These are phyloP conservation scores for Ammopiptanthus mongolicus DNA, from an alignment of 306 rosid species.

Conservation along the genomic window DNA sequence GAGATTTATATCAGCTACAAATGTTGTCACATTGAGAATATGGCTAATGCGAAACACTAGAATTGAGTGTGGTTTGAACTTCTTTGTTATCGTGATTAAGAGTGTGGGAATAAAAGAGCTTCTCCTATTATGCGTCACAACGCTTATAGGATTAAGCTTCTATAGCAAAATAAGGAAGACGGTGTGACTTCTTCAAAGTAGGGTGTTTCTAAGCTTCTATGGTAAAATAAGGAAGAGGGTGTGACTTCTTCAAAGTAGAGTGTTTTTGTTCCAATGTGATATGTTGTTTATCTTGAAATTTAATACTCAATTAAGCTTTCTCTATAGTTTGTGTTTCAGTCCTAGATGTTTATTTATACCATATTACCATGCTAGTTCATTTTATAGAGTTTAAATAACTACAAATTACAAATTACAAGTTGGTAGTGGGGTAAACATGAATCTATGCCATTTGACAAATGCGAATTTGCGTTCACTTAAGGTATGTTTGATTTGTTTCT, in stretches of 20 bases:
- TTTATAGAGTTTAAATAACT: background rate
- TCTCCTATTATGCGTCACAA: background rate
- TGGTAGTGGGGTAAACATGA: too few relatives aligned
- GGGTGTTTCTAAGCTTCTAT: background rate
- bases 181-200: background rate
- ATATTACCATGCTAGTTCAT: background rate
- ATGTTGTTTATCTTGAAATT: background rate
- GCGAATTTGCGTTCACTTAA: too few relatives aligned
- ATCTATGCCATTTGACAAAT: too few relatives aligned
- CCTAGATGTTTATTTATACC: background rate
- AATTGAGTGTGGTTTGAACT: background rate
- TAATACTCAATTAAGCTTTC: background rate
- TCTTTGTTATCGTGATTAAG: background rate
- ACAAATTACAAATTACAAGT: too few relatives aligned
- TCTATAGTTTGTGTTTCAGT: background rate
- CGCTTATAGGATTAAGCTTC: background rate
- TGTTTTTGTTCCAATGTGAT: background rate
- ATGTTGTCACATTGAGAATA: constrained; percentile 27
- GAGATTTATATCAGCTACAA: constrained; percentile 36
- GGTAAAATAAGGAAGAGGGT: background rate
- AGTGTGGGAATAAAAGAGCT: background rate
- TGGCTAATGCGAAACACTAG: background rate
- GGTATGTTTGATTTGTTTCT: too few relatives aligned
- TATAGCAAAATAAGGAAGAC: background rate
- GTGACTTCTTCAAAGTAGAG: background rate